Conservation (phyloP, 768 basidiomycete genomes). For the Phlebiopsis gigantea region DNA sequence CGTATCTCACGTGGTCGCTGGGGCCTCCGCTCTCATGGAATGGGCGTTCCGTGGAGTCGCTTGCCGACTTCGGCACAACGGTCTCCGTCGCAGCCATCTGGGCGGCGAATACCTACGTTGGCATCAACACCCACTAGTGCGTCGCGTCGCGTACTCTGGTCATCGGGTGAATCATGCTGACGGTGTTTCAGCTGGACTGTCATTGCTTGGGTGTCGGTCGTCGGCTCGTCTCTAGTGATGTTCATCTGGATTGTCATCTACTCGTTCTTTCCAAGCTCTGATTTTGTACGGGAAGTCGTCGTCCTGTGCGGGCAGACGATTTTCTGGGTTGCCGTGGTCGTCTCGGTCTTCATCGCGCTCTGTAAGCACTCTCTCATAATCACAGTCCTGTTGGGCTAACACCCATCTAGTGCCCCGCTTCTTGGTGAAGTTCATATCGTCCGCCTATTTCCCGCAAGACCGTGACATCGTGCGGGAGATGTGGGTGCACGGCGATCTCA, state of each 20-base stretch:
- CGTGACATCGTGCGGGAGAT: conserved; percentile 89
- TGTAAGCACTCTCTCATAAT: conserved; percentile 37
- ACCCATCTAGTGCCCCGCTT: conserved; percentile 70
- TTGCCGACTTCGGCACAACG: conserved; percentile 90
- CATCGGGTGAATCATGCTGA: conserved; percentile 10
- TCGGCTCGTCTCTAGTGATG: conserved; percentile 80
- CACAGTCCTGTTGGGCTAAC: not conserved
- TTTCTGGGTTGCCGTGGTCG: conserved; percentile 78
- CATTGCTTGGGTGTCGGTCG: conserved; percentile 77
- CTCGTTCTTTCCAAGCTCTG: conserved; percentile 68
- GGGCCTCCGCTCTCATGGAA: conserved; percentile 68
- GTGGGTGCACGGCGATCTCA: conserved; percentile 81
- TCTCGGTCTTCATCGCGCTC: conserved; percentile 67
- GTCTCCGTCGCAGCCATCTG: conserved; percentile 85
- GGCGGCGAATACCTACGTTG: conserved; percentile 85
- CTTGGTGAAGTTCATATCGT: conserved; percentile 64
- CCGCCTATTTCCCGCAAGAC: conserved; percentile 76
- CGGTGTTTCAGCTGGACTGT: conserved; percentile 58
- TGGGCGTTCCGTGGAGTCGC: conserved; percentile 71
- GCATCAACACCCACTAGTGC: conserved; percentile 85
- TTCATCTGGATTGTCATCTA: conserved; percentile 85
- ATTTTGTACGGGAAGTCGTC: conserved; percentile 68
- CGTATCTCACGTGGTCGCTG: conserved; percentile 67
- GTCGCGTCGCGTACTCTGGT: conserved; percentile 25
- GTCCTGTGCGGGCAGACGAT: conserved; percentile 73